Percentiles rank a stretch among this genome's conserved stretches.
These are phyloP conservation scores for Saccharomycopsis hybrid DNA, from an alignment of 1,139 yeast species.

Conservation along the genomic window DNA sequence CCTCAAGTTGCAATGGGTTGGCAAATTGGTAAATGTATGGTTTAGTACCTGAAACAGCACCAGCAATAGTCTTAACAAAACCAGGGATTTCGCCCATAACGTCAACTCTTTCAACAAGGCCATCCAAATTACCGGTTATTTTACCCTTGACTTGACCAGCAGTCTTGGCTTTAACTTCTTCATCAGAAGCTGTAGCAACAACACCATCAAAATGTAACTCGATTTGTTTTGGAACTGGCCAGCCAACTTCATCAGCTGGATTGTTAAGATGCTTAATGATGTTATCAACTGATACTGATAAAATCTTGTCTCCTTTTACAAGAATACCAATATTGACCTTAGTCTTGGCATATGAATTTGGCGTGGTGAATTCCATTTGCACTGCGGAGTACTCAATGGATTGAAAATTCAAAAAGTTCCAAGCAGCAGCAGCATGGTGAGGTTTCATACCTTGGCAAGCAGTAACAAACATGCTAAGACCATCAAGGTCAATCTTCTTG, in stretches of 20 bases:
- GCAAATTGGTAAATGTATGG: constrained; percentile 93
- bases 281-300: constrained; percentile 64
- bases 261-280: constrained; percentile 56
- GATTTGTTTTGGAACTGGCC: constrained; percentile 80
- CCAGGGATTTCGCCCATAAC: constrained; percentile 97
- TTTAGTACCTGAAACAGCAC: constrained; percentile 91
- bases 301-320: constrained; percentile 54
- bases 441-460: constrained; percentile 99
- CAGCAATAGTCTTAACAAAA: constrained; percentile 86
- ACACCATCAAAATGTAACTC: constrained; percentile 52
- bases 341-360: constrained; percentile 78
- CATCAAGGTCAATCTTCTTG: constrained; percentile 32
- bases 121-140: constrained; percentile 48
- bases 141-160: constrained; percentile 34
- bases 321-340: constrained; percentile 76
- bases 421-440: constrained; percentile 94
- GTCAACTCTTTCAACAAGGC: constrained; percentile 82
- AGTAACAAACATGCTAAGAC: constrained; percentile 82
- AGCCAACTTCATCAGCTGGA: constrained; percentile 71
- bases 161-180: constrained; percentile 31
- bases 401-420: constrained; percentile 93
- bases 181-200: constrained; percentile 35
- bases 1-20: constrained; percentile 40
- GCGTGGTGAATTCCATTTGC: constrained; percentile 94
- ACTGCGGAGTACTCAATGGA: constrained; percentile 68